Conservation (phyloP, 2,329 filamentous ascomycete species). For the Alternaria sp. region DNA sequence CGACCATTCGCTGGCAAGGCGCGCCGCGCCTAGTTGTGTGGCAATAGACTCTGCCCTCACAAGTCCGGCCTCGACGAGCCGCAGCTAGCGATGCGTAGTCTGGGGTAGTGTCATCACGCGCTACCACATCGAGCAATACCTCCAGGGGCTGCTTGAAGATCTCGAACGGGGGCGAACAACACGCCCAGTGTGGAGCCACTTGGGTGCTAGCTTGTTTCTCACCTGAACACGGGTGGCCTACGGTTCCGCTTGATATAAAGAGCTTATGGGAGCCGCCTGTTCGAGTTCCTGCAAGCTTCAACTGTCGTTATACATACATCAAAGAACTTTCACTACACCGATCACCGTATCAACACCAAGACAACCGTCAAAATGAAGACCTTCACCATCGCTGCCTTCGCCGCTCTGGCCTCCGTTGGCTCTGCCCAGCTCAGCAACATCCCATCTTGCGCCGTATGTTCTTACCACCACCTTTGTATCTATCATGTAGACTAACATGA, state of each 20-base stretch:
- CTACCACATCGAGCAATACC: conserved; percentile 15
- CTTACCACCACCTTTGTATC: no score
- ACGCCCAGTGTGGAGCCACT: conserved; percentile 11
- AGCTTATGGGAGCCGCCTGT: conserved; percentile 9
- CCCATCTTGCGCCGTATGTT: conserved; percentile 57
- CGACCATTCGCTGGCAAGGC: background rate
- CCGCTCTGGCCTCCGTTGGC: conserved; percentile 54
- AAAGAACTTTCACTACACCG: conserved; percentile 21
- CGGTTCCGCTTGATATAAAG: conserved; percentile 26
- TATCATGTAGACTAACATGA: no score
- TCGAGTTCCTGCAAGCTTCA: conserved; percentile 8
- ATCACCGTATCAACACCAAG: conserved; percentile 13
- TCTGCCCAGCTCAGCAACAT: conserved; percentile 55
- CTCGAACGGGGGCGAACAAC: conserved; percentile 15
- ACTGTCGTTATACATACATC: conserved; percentile 20
- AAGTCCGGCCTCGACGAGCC: conserved; percentile 13
- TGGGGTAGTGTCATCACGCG: conserved; percentile 15
- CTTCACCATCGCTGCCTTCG: conserved; percentile 45
- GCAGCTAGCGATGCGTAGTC: conserved; percentile 10
- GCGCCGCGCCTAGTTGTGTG: background rate
- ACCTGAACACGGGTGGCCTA: conserved; percentile 13
- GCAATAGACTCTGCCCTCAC: conserved; percentile 12
- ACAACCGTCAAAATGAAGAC: conserved; percentile 46
- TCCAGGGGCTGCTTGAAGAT: conserved; percentile 23
- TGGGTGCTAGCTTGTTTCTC: conserved; percentile 20